These are phyloP conservation scores for Teratosphaeria viscida DNA, from an alignment of 2,329 filamentous ascomycete species.

Conservation along the genomic window DNA sequence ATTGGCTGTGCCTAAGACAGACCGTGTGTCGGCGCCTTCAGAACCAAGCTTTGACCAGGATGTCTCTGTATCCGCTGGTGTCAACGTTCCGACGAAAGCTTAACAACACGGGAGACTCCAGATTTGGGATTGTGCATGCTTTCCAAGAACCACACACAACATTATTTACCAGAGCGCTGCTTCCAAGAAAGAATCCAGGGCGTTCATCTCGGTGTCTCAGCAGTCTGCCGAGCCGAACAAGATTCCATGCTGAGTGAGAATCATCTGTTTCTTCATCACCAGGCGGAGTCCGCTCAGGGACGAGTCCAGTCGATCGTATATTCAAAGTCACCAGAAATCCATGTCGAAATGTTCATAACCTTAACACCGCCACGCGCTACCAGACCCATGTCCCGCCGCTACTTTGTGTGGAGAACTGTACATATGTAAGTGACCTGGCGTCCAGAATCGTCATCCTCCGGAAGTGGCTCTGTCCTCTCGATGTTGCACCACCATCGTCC, in stretches of 20 bases:
- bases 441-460: constrained; percentile 9
- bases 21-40: not conserved
- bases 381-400: constrained; percentile 6
- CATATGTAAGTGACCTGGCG: constrained; percentile 13
- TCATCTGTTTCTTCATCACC: not conserved
- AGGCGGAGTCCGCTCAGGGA: not conserved
- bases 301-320: not conserved
- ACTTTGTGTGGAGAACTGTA: constrained; percentile 11
- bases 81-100: not conserved
- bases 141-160: too few species aligned
- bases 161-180: too few species aligned
- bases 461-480: constrained; percentile 6
- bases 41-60: not conserved
- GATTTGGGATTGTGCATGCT: not conserved
- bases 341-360: constrained; percentile 3
- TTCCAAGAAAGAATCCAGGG: too few species aligned
- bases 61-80: not conserved
- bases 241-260: too few species aligned
- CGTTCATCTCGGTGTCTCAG: too few species aligned
- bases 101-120: not conserved
- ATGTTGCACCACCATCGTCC: constrained; percentile 4
- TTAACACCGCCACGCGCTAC: constrained; percentile 9
- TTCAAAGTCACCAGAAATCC: not conserved
- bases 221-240: too few species aligned
- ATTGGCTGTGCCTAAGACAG: not conserved